These are phyloP conservation scores for Heliamphora exappendiculata DNA, from an alignment of 148 eudicot genomes.

Conservation along the genomic window DNA sequence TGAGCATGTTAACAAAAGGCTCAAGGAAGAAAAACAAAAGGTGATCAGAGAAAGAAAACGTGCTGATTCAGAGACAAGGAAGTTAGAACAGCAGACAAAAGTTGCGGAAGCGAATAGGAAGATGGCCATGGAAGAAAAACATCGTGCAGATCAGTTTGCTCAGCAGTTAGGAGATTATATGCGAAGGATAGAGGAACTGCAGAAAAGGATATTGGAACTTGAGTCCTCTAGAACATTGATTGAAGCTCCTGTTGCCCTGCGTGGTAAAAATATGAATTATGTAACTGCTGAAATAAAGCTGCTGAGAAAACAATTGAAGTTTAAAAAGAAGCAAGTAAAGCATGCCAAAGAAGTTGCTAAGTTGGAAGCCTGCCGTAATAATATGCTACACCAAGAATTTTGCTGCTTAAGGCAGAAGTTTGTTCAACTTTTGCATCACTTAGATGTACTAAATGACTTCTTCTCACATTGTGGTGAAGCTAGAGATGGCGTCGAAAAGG, in stretches of 20 bases:
- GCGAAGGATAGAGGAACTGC: conserved; percentile 30
- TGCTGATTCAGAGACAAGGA: conserved; percentile 34
- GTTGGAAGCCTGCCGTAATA: conserved; percentile 47
- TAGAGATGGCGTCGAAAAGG: conserved; percentile 41
- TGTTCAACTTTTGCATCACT: conserved; percentile 32
- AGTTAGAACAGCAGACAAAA: conserved; percentile 43
- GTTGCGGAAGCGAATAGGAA: conserved; percentile 30
- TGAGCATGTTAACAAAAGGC: conserved; percentile 20
- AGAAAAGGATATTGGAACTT: conserved; percentile 27
- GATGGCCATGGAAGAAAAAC: conserved; percentile 40
- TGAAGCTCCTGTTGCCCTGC: conserved; percentile 13
- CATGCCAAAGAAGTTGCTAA: conserved; percentile 69
- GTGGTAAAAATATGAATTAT: conserved; percentile 11
- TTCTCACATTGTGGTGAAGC: conserved; percentile 32
- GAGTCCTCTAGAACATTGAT: conserved; percentile 18
- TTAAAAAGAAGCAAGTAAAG: conserved; percentile 63
- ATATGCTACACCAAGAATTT: conserved; percentile 42
- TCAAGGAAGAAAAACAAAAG: conserved; percentile 35
- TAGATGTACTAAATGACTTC: conserved; percentile 36
- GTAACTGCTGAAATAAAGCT: conserved; percentile 36
- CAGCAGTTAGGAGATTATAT: conserved; percentile 32
- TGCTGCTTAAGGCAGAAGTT: conserved; percentile 41
- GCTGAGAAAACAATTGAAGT: conserved; percentile 56
- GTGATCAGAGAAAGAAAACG: conserved; percentile 26
- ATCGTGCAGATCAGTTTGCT: conserved; percentile 45